phyloP scores from a whole-genome alignment of 1,284 basidiomycete genomes.

The Ustilago loliicola region DNA sequence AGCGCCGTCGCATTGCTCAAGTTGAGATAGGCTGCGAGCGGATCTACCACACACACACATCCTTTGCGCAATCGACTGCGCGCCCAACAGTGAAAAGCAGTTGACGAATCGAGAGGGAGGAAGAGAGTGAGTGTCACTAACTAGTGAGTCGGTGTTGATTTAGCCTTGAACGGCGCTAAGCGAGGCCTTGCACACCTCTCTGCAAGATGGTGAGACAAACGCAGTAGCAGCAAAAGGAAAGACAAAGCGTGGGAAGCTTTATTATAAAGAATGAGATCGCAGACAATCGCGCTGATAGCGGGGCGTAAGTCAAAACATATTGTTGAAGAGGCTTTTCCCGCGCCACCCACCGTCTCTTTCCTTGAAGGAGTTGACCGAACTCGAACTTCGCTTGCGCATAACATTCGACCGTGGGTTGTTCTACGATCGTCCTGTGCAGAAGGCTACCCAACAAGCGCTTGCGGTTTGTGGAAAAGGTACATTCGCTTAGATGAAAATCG shows the following conservation, averaged over 20 bases:
- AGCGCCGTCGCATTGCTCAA: not conserved
- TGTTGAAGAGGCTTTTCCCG: no score
- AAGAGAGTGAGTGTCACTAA: not conserved
- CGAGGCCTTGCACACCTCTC: constrained; percentile 19
- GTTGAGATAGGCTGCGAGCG: not conserved
- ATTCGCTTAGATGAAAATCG: no score
- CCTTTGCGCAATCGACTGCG: not conserved
- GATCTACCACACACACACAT: constrained; percentile 3
- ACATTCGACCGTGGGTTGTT: no score
- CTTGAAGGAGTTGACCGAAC: no score
- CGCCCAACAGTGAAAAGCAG: not conserved
- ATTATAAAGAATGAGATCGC: not conserved
- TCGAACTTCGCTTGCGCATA: no score
- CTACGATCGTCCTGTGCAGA: no score
- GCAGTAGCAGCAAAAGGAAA: no score
- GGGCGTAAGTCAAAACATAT: constrained; percentile 14
- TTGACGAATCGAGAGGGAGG: constrained; percentile 2
- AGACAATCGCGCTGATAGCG: no score
- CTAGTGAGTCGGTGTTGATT: not conserved
- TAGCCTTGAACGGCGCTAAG: constrained; percentile 19
- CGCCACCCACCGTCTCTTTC: no score
- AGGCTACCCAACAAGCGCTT: no score
- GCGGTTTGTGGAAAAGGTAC: no score
- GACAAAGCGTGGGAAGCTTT: not conserved
- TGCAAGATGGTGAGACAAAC: constrained; percentile 21